Percentiles rank a stretch among this genome's conserved stretches.
These are phyloP conservation scores for Pleurotus tuoliensis DNA, from an alignment of 768 basidiomycete genomes.

Conservation along the genomic window DNA sequence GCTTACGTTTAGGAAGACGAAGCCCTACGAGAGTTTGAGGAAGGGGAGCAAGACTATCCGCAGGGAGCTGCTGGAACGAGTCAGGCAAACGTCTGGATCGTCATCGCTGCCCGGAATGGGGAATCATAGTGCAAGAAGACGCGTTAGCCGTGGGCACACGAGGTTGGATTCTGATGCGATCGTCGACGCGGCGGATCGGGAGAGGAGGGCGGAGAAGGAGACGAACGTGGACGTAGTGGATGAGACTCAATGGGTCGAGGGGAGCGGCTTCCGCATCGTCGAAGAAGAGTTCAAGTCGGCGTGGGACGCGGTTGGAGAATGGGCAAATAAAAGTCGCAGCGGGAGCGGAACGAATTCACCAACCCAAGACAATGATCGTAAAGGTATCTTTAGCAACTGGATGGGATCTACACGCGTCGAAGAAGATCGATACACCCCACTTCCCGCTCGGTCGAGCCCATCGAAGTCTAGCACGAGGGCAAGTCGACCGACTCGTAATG, in stretches of 20 bases:
- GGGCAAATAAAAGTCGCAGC: constrained; percentile 11
- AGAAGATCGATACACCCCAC: constrained; percentile 36
- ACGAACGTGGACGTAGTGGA: not conserved
- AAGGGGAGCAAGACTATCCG: constrained; percentile 45
- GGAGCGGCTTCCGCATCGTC: constrained; percentile 41
- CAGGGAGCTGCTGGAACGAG: constrained; percentile 43
- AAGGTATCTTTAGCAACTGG: constrained; percentile 4
- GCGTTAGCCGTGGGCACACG: constrained; percentile 16
- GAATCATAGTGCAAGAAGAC: constrained; percentile 9
- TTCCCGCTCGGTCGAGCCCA: constrained; percentile 27
- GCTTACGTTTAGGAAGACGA: constrained; percentile 14
- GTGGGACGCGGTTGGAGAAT: constrained; percentile 9
- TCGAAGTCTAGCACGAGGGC: not conserved
- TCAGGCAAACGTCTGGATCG: constrained; percentile 21
- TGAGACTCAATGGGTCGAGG: constrained; percentile 21
- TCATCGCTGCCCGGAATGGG: constrained; percentile 12
- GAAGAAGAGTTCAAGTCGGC: constrained; percentile 17
- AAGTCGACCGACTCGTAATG: not conserved
- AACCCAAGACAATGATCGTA: constrained; percentile 17
- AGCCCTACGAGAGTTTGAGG: constrained; percentile 41
- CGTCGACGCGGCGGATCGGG: constrained; percentile 9
- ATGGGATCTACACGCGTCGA: not conserved
- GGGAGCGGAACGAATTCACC: constrained; percentile 6
- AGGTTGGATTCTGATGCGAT: constrained; percentile 24
- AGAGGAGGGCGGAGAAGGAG: not conserved